Evolutionary conservation across 805 yeast species (phyloP), one percentile per base, ranked within the genome.

Genomic region (Cyberlindnera suaveolens): DNA sequence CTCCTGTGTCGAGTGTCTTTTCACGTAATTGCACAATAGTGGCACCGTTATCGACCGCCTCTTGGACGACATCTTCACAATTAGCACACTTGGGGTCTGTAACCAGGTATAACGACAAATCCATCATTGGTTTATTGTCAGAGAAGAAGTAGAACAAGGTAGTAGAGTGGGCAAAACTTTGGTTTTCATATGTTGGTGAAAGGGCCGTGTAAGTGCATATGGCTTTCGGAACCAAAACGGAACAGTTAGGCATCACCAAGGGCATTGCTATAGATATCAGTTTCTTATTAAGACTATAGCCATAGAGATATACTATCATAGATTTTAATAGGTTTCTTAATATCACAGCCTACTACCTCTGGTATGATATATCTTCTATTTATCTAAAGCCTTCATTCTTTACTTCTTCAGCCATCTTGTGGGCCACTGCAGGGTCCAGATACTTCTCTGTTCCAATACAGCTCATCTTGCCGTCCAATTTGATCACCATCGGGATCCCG

Each of bases 21-120:
- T 90, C 97, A 40, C 97, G 75, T 41, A 90, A 66, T 62, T 89
- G 97, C 3, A 89, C 82, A 14, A 88, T 51, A 0, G 95, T 86
- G 5, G 77, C 90, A 3, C 96, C 96, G 41, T 77, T 79, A 5
- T 71, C 63, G 30, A 88, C 68, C 5, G 87, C 87, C 53, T 82
- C 95, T 2, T 72, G 71, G 20, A 72, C 58, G 39, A 87, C 1
- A 76, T 67, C 30, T 66, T 54, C 13, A 76, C 75, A 17, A 67
- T 68, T 1, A 96, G 95, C 19, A 86, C 65, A 79, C 86, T 75
- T 73, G 20, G 88, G 75, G 61, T 86, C 89, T 2, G 96, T 88
- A 23, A 88, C 96, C 47, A 88, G 64, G 53, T 88, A 88, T 4
- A 85, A 59, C 0, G 84, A 67, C 49, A 82, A 80, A 53, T 82